A percentile compares a stretch with the other conserved stretches of the same genome.
These are phyloP conservation scores for Rhizopogon hawkerae DNA, from an alignment of 1,284 basidiomycete species.

Conservation along the genomic window DNA sequence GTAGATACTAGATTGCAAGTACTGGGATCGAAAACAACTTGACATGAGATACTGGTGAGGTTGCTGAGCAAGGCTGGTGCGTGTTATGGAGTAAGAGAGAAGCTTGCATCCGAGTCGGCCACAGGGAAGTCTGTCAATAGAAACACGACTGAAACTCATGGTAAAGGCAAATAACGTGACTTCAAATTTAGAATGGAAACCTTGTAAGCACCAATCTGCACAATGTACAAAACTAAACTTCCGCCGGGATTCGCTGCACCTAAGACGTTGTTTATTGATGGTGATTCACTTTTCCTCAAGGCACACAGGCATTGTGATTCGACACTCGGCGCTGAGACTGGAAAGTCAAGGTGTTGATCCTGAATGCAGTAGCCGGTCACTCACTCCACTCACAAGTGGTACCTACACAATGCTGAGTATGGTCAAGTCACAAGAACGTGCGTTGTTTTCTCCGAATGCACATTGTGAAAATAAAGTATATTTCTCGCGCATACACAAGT, in stretches of 20 bases:
- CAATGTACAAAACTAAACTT: neutral
- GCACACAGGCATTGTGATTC: neutral
- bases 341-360: neutral
- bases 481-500: neutral
- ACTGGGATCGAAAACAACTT: neutral
- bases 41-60: neutral
- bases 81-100: neutral
- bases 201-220: neutral
- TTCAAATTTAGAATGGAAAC: neutral
- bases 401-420: neutral
- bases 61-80: neutral
- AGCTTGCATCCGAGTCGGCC: neutral
- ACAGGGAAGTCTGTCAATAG: neutral
- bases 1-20: neutral
- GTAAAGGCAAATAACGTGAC: neutral
- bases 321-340: neutral
- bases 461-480: neutral
- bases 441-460: neutral
- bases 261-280: neutral
- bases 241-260: neutral
- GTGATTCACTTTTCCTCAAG: neutral
- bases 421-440: neutral
- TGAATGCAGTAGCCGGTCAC: neutral
- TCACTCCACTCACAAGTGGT: neutral
- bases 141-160: constrained; percentile 5